Evolutionary conservation across 2,329 filamentous ascomycete species (phyloP).

Genomic region (Colletotrichum tanaceti): DNA sequence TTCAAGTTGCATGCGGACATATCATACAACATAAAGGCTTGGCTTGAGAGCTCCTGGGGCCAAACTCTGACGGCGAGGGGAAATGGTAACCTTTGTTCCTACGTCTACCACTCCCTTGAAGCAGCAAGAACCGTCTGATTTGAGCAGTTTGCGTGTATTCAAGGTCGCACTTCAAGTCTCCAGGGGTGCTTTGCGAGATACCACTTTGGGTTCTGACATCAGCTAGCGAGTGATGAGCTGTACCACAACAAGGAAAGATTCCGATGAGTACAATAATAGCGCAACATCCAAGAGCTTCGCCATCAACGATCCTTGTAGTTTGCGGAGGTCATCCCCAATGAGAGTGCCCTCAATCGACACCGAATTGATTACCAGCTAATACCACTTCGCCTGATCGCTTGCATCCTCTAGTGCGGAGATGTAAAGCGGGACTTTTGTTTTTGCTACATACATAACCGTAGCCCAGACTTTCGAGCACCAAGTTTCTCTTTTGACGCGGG

Average conservation of each 20-base stretch:
- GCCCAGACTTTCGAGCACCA: slow-evolving; percentile 3
- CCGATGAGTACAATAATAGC: not conserved
- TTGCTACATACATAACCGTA: not conserved
- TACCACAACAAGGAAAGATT: not conserved
- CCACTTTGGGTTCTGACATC: slow-evolving; percentile 8
- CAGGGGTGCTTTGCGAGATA: slow-evolving; percentile 3
- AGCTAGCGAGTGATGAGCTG: not conserved
- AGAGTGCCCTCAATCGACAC: not conserved
- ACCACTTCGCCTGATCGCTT: not conserved
- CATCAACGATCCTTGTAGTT: not conserved
- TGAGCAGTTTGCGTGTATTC: not conserved
- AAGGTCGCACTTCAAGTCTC: not conserved
- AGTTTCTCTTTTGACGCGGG: not conserved
- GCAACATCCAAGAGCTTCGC: too few species aligned
- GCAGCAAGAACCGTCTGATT: not conserved
- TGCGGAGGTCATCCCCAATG: not conserved
- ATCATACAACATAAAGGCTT: slow-evolving; percentile 2
- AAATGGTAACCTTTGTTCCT: slow-evolving; percentile 10
- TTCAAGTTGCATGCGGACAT: slow-evolving; percentile 1
- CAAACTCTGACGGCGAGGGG: slow-evolving; percentile 10
- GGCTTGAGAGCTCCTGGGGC: not conserved
- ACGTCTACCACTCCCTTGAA: slow-evolving; percentile 10
- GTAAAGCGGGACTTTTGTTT: slow-evolving; percentile 2
- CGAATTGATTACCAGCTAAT: too few species aligned
- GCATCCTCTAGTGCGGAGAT: slow-evolving; percentile 4